Percentiles rank a stretch among this genome's conserved stretches.
Conservation (phyloP, 2,329 filamentous ascomycete species). For the Arthroderma sp. region DNA sequence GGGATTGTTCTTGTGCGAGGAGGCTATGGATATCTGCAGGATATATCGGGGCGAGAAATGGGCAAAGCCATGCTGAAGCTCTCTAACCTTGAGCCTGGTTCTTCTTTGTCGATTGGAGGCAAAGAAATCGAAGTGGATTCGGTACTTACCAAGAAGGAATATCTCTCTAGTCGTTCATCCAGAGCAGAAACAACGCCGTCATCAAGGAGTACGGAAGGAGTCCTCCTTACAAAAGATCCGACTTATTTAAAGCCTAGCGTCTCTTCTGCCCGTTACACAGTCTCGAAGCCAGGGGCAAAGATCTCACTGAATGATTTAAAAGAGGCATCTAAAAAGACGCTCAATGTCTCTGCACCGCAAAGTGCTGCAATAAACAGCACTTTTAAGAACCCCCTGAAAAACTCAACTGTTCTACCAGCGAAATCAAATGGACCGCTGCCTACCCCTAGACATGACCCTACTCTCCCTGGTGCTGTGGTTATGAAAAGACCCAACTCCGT, state of each 20-base stretch:
- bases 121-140: constrained; percentile 59
- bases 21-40: constrained; percentile 49
- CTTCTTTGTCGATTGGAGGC: constrained; percentile 49
- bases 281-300: constrained; percentile 3
- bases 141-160: constrained; percentile 49
- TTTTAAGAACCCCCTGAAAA: constrained; percentile 53
- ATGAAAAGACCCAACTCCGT: constrained; percentile 50
- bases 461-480: constrained; percentile 47
- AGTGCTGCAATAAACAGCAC: constrained; percentile 32
- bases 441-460: constrained; percentile 54
- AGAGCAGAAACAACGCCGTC: constrained; percentile 9
- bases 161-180: constrained; percentile 28
- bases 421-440: constrained; percentile 35
- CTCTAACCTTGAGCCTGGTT: constrained; percentile 47
- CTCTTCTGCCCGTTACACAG: neutral
- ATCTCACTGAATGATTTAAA: constrained; percentile 6
- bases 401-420: constrained; percentile 40
- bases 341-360: constrained; percentile 29
- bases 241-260: neutral
- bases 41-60: constrained; percentile 52
- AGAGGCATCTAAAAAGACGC: constrained; percentile 29
- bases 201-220: neutral
- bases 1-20: constrained; percentile 48
- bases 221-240: neutral
- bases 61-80: constrained; percentile 44